These are phyloP conservation scores for Rhodotorula graminis DNA, from an alignment of 768 basidiomycete genomes.

Conservation along the genomic window DNA sequence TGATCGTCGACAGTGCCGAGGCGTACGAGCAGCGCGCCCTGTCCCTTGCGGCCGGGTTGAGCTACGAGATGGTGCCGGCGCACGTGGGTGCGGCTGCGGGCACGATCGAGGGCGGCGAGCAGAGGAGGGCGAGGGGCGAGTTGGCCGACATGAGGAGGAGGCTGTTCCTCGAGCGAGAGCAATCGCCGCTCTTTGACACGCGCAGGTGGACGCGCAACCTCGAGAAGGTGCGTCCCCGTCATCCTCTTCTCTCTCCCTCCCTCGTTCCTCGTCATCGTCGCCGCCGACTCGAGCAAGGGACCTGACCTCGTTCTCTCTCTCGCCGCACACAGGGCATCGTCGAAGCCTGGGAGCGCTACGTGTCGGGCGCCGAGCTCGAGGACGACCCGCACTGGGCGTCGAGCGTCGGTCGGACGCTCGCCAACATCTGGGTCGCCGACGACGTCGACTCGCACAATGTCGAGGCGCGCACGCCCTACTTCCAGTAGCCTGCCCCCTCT, in stretches of 20 bases:
- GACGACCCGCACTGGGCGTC: slow-evolving; percentile 19
- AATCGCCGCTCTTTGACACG: slow-evolving; percentile 55
- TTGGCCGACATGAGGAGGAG: slow-evolving; percentile 50
- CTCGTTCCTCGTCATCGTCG: too few species aligned
- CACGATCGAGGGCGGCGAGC: slow-evolving; percentile 8
- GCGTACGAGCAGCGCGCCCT: slow-evolving; percentile 55
- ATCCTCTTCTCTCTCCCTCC: background rate
- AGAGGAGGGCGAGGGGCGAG: slow-evolving; percentile 46
- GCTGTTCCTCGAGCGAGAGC: slow-evolving; percentile 51
- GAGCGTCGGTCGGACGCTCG: background rate
- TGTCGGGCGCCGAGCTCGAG: slow-evolving; percentile 41
- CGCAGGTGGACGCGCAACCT: slow-evolving; percentile 53
- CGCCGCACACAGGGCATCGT: slow-evolving; percentile 44
- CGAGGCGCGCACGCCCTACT: slow-evolving; percentile 3
- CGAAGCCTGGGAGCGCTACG: slow-evolving; percentile 55
- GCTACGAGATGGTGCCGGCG: slow-evolving; percentile 29
- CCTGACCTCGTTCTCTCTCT: background rate
- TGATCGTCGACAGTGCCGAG: slow-evolving; percentile 52
- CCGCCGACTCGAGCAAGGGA: too few species aligned
- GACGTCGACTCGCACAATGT: slow-evolving; percentile 7
- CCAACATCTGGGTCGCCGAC: slow-evolving; percentile 22
- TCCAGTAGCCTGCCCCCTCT: background rate
- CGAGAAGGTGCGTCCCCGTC: slow-evolving; percentile 46
- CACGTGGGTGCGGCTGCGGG: slow-evolving; percentile 14
- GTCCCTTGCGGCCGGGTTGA: slow-evolving; percentile 47